Conservation (phyloP, 1,284 basidiomycete genomes). For the Puccinia horiana region DNA sequence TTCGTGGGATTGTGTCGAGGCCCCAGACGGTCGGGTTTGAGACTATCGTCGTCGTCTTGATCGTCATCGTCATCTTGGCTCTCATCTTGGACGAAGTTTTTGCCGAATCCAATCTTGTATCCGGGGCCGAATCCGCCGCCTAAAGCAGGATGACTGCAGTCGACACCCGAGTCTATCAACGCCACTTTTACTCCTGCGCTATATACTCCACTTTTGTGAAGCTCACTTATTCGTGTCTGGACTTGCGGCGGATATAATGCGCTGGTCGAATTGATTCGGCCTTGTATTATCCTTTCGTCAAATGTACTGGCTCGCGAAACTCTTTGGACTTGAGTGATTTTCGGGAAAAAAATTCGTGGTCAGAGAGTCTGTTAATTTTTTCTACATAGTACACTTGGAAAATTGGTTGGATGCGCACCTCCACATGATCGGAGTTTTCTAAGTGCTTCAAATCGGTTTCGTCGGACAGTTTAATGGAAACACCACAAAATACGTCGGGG, state of each 20-base stretch:
- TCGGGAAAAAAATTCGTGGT: too few relatives aligned
- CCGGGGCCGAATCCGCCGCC: slow-evolving; percentile 68
- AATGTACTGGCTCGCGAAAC: background rate
- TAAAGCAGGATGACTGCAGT: slow-evolving; percentile 68
- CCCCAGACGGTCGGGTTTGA: background rate
- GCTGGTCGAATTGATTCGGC: background rate
- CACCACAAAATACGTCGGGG: background rate
- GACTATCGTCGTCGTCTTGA: background rate
- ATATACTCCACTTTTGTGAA: slow-evolving; percentile 50
- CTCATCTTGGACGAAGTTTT: slow-evolving; percentile 61
- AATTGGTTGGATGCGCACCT: background rate
- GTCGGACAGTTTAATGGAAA: background rate
- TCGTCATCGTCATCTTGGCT: background rate
- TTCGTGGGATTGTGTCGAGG: background rate
- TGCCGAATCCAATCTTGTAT: slow-evolving; percentile 67
- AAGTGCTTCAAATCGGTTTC: background rate
- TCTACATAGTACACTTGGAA: too few relatives aligned
- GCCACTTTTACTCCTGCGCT: slow-evolving; percentile 31
- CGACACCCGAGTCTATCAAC: slow-evolving; percentile 60
- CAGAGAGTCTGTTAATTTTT: too few relatives aligned
- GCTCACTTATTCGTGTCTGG: slow-evolving; percentile 64
- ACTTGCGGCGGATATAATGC: slow-evolving; percentile 59
- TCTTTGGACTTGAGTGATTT: background rate
- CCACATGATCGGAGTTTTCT: background rate
- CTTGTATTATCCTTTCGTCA: background rate